A percentile compares a stretch with the other conserved stretches of the same genome.
Evolutionary conservation across 495 filamentous ascomycete species (phyloP).

Genomic region (Penicillium alfredii): DNA sequence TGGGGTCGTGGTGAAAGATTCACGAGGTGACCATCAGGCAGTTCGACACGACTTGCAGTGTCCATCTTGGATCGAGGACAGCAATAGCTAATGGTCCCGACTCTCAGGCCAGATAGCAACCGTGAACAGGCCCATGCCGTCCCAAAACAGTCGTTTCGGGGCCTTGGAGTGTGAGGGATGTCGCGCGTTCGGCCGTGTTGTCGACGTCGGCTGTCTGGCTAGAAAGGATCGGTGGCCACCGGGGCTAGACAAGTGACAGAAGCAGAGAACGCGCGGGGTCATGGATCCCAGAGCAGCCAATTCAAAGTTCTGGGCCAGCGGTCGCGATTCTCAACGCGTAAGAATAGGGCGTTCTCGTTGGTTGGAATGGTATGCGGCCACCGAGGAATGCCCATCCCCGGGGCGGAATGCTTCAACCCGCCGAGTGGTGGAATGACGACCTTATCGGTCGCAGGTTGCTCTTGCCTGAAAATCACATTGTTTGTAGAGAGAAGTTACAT

Average conservation of each 20-base stretch:
- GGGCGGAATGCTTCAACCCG: conserved; percentile 18
- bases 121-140: conserved; percentile 21
- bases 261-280: conserved; percentile 5
- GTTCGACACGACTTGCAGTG: conserved; percentile 22
- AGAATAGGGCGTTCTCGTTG: conserved; percentile 22
- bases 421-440: conserved; percentile 25
- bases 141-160: not conserved
- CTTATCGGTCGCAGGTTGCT: not conserved
- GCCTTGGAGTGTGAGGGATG: not conserved
- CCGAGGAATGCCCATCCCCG: conserved; percentile 21
- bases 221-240: conserved; percentile 1
- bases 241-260: conserved; percentile 6
- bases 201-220: conserved; percentile 1
- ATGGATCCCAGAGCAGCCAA: conserved; percentile 1
- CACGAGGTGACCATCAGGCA: conserved; percentile 32
- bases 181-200: conserved; percentile 3
- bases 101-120: conserved; percentile 15
- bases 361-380: conserved; percentile 29
- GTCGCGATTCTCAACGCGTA: conserved; percentile 19
- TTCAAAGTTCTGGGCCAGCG: not conserved
- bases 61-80: conserved; percentile 14
- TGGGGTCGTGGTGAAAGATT: conserved; percentile 28
- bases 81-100: conserved; percentile 5
- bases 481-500: conserved; percentile 1
- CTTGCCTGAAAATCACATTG: conserved; percentile 4